Base-by-base conservation (phyloP, 371 early-diverging fungal genomes). In the Funneliformis caledonium region DNA sequence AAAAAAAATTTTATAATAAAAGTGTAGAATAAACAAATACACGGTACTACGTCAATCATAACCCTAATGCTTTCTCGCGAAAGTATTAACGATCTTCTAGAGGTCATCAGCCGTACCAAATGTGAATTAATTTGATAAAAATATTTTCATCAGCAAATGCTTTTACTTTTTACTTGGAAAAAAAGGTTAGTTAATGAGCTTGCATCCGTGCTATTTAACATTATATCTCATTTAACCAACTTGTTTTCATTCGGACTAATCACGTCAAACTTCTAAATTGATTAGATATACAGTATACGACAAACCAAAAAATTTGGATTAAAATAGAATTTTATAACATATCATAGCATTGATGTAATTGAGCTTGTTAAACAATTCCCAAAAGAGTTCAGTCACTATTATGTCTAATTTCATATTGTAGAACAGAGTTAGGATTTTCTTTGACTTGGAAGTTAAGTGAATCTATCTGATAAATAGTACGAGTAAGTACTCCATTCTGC, bases 391-490 rank as follows among this genome's bases (percentile, higher is more conserved):
- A 87, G 37, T 88, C 88, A 79, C 88, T 87, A 61, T 88, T 86
- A 47, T 68, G 78, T 31, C 81, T 81, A 50, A 87, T 43, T 47
- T 86, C 78, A 22, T 43, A 14, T 75, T 88, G 45, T 73, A 9
- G 75, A 56, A 60, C 59, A 75, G 19, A 37, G 31, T 37, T 22
- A 1, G 12, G 31, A n/a, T n/a, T n/a, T n/a, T n/a, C n/a, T n/a
- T n/a, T n/a, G n/a, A n/a, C n/a, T n/a, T n/a, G n/a, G n/a, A n/a
- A 60, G 60, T 75, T 75, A 74, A 16, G 85, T 83, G 76, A 88
- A 88, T 37, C 88, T 82, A 75, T 87, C 88, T 87, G 88, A 72
- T 87, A 88, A 19, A 88, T 84, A 6, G 85, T 82, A 9, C 85
- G 81, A 26, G 50, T 31, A 12, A 64, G n/a, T n/a, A n/a, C n/a